phyloP scores from a whole-genome alignment of 2,329 filamentous ascomycete species.

The Meredithiella fracta region DNA sequence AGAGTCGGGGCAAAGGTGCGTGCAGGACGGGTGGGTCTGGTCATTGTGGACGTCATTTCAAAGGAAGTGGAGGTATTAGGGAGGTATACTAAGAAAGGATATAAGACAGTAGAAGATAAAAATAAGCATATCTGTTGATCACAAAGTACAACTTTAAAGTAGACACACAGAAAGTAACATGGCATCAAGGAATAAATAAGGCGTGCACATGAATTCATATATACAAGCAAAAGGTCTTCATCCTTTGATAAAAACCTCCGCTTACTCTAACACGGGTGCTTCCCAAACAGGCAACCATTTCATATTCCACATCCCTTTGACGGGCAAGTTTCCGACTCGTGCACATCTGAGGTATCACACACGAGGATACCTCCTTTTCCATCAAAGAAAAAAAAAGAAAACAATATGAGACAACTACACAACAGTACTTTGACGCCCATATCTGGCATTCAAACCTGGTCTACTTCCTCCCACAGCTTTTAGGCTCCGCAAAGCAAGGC shows the following conservation, averaged over 20 bases:
- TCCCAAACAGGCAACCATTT: neutral
- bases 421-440: neutral
- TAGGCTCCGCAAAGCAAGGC: too few species aligned
- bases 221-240: neutral
- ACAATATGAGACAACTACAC: neutral
- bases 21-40: neutral
- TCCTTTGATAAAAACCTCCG: neutral
- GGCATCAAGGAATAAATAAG: too few species aligned
- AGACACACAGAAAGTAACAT: too few species aligned
- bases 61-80: neutral
- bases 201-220: neutral
- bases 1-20: neutral
- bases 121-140: neutral
- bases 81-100: neutral
- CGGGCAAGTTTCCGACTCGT: neutral
- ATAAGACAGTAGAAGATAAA: neutral
- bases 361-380: neutral
- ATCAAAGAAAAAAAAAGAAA: slow-evolving; percentile 5
- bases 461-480: neutral
- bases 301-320: neutral
- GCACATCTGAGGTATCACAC: neutral
- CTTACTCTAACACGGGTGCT: neutral
- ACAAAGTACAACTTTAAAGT: too few species aligned
- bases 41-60: neutral
- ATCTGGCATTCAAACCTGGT: neutral